Conservation (phyloP, 257 asterid species). For the Plantago ovata region DNA sequence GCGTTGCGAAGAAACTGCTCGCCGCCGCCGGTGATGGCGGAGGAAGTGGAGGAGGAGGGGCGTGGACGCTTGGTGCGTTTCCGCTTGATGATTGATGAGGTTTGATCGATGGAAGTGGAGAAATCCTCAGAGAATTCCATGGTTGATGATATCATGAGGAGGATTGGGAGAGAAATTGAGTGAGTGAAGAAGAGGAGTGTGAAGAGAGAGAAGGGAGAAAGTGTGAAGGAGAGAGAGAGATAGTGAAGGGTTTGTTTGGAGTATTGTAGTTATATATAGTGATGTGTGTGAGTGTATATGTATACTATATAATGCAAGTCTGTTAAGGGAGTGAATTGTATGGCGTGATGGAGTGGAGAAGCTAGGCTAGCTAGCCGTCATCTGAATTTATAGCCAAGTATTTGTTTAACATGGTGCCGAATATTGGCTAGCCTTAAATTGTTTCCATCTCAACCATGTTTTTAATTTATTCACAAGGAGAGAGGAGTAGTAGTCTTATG, state of each 20-base stretch:
- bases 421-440: no score
- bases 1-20: no score
- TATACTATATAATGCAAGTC: background rate
- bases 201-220: constrained; percentile 20
- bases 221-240: constrained; percentile 33
- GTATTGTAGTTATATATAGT: background rate
- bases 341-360: constrained; percentile 17
- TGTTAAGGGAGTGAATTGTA: background rate
- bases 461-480: no score
- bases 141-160: background rate
- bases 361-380: background rate
- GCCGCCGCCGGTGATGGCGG: no score
- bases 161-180: constrained; percentile 18
- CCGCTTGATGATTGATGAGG: constrained; percentile 37
- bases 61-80: constrained; percentile 61
- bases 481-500: no score
- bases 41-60: constrained; percentile 52
- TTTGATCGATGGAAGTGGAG: constrained; percentile 37
- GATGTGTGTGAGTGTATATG: background rate
- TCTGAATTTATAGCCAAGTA: constrained; percentile 1
- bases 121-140: constrained; percentile 33
- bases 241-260: constrained; percentile 29
- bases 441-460: background rate
- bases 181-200: constrained; percentile 33
- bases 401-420: background rate